Evolutionary conservation across 192 early-diverging fungal genomes (phyloP).

Genomic region (Backusella westeae): DNA sequence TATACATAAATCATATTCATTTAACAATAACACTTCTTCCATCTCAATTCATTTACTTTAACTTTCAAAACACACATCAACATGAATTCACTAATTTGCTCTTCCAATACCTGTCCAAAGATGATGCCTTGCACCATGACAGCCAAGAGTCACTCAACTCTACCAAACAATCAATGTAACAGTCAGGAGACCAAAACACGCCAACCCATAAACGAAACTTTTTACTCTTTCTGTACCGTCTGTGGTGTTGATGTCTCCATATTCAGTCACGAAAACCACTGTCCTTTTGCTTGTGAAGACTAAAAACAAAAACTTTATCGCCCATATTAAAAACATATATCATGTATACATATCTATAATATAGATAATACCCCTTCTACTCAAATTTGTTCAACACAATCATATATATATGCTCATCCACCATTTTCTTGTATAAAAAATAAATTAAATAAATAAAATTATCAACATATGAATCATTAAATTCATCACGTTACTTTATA

Average conservation of each 20-base stretch:
- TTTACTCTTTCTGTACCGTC: conserved; percentile 1
- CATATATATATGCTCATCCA: not conserved
- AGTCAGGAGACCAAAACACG: not conserved
- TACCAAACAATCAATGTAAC: not conserved
- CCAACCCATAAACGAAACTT: not conserved
- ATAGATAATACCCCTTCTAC: not conserved
- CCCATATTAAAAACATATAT: not conserved
- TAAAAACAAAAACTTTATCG: not conserved
- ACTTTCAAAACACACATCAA: not conserved
- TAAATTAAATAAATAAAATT: not conserved
- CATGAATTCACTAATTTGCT: not conserved
- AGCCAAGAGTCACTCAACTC: not conserved
- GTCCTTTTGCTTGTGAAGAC: not conserved
- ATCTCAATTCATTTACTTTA: not conserved
- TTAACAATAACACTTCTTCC: not conserved
- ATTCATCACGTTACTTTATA: no score
- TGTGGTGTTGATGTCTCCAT: conserved; percentile 11
- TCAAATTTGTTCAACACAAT: not conserved
- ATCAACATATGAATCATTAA: no score
- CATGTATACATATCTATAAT: not conserved
- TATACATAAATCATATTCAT: not conserved
- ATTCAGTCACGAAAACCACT: conserved; percentile 6
- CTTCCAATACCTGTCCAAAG: not conserved
- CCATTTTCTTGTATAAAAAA: not conserved
- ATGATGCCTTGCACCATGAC: not conserved